Conservation (phyloP, 2,329 filamentous ascomycete genomes). For the Ophiocordyceps australis region DNA sequence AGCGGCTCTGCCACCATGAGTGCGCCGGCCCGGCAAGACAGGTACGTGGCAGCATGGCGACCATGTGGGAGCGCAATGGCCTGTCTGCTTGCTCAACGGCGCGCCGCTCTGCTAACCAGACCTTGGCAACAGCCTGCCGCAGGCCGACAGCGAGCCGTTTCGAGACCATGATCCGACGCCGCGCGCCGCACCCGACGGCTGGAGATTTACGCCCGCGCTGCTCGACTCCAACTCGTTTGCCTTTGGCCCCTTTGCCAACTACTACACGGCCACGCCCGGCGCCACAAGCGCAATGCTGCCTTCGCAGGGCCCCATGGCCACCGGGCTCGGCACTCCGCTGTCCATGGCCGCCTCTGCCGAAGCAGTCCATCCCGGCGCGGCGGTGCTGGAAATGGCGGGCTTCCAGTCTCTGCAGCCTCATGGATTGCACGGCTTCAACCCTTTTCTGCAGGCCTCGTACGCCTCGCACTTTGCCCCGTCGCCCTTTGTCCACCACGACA, state of each 20-base stretch:
- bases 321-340: slow-evolving; percentile 66
- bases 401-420: slow-evolving; percentile 47
- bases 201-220: slow-evolving; percentile 77
- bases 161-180: slow-evolving; percentile 69
- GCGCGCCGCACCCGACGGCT: slow-evolving; percentile 60
- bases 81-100: too few relatives aligned
- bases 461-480: slow-evolving; percentile 55
- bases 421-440: slow-evolving; percentile 48
- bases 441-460: slow-evolving; percentile 46
- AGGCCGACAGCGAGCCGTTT: slow-evolving; percentile 17
- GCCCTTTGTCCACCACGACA: slow-evolving; percentile 64
- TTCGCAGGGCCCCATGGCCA: slow-evolving; percentile 54
- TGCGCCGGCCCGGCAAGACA: slow-evolving; percentile 7
- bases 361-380: slow-evolving; percentile 38
- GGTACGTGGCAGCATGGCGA: slow-evolving; percentile 8
- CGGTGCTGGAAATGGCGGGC: slow-evolving; percentile 45
- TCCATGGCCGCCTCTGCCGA: slow-evolving; percentile 57
- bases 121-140: slow-evolving; percentile 6
- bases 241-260: slow-evolving; percentile 64
- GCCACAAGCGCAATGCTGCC: slow-evolving; percentile 69
- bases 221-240: slow-evolving; percentile 73
- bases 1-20: slow-evolving; percentile 7
- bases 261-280: slow-evolving; percentile 77
- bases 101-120: background rate
- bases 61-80: too few relatives aligned